phyloP scores from a whole-genome alignment of 2,329 filamentous ascomycete genomes.

The Chaetomium sp. region DNA sequence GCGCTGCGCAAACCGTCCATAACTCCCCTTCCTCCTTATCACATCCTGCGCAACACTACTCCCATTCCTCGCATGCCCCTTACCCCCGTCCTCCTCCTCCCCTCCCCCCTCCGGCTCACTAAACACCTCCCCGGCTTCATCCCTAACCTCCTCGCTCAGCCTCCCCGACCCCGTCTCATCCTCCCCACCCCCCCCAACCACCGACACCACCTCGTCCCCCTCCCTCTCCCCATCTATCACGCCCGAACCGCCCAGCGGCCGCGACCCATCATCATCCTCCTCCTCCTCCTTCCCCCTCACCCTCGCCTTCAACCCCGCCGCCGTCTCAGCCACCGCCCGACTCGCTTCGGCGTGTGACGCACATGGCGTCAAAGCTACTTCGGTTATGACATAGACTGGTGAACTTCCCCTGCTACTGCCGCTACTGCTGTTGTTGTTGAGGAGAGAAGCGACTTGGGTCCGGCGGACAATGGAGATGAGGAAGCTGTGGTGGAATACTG shows the following conservation, averaged over 20 bases:
- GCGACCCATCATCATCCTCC: conserved; percentile 31
- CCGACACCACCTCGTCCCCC: conserved; percentile 17
- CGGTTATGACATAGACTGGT: conserved; percentile 79
- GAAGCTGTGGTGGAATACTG: conserved; percentile 73
- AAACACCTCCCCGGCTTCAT: conserved; percentile 1
- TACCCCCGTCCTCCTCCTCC: neutral
- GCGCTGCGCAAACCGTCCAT: conserved; percentile 79
- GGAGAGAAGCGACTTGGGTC: conserved; percentile 81
- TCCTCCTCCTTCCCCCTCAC: conserved; percentile 26
- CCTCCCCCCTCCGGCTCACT: conserved; percentile 3
- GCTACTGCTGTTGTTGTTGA: conserved; percentile 24
- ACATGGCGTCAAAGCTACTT: conserved; percentile 85
- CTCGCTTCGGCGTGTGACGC: conserved; percentile 68
- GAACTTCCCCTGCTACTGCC: conserved; percentile 41
- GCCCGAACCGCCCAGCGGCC: no score
- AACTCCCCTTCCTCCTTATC: conserved; percentile 72
- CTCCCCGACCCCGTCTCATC: neutral
- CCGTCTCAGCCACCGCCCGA: conserved; percentile 60
- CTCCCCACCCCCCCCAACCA: conserved; percentile 3
- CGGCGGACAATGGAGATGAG: conserved; percentile 81
- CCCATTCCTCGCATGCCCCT: conserved; percentile 8
- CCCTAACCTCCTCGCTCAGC: neutral
- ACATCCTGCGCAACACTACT: conserved; percentile 82
- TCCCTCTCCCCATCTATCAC: conserved; percentile 29
- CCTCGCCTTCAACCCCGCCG: conserved; percentile 30